Evolutionary conservation across 495 filamentous ascomycete species (phyloP), one percentile per base, ranked within the genome.

Genomic region (Aspergillus indologenus): DNA sequence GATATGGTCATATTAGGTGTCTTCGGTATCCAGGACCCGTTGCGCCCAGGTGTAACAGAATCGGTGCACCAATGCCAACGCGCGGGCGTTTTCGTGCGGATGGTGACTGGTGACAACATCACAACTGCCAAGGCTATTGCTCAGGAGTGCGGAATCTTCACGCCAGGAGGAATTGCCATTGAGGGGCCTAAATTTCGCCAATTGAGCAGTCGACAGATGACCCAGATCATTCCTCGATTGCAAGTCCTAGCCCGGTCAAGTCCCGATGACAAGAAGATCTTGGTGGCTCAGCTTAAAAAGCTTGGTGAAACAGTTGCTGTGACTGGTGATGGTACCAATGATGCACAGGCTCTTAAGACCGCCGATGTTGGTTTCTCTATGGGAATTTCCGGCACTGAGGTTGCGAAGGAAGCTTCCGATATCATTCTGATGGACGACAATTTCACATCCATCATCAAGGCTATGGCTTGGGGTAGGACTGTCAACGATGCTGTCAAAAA

Each of bases 361-460:
- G 91, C 92, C 22, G 90, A 96, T 74, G 89, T 96, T 49, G 91
- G 91, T 2, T 94, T 96, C 67, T 90, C 91, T 5, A 96, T 96
- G 92, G 91, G 91, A 65, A 87, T 96, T 56, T 80, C 89, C 46
- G 92, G 91, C 57, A 96, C 92, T 31, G 91, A 96, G 69, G 90
- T 96, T 19, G 91, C 91, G 11, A 96, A 95, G 68, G 91, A 95
- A 66, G 91, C 91, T 17, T 94, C 91, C n/a, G 87, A 90, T 44
- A 96, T 96, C 61, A 91, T 96, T 61, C 75, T 96, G 53, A 92
- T 95, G 87, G 90, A 96, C 65, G 91, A 96, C 70, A 92, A 96
- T 64, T 96, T 96, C 70, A 71, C 90, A 8, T 95, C 90, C 20
- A 96, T 96, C 62, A 84, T 96, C 52, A 91, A 89, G 65, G 92